Evolutionary conservation across 2,329 filamentous ascomycete species (phyloP).

Genomic region (Lojkania enalia): DNA sequence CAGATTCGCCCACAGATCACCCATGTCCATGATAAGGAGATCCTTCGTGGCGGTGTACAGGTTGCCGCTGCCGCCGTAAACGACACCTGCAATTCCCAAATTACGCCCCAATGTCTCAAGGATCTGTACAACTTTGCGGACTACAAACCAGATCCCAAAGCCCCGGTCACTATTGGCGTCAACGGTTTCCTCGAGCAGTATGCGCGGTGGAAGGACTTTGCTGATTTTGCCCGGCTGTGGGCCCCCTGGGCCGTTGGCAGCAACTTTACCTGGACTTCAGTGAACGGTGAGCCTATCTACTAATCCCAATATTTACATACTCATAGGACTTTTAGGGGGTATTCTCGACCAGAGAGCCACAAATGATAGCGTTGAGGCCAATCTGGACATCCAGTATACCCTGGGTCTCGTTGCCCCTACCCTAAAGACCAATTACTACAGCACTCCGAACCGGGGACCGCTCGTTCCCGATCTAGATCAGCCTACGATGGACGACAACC

Average conservation of each 20-base stretch:
- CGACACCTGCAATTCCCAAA: slow-evolving; percentile 47
- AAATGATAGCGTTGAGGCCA: slow-evolving; percentile 52
- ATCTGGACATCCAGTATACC: slow-evolving; percentile 56
- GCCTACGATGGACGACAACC: slow-evolving; percentile 45
- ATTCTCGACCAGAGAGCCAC: slow-evolving; percentile 40
- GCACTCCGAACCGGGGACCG: slow-evolving; percentile 51
- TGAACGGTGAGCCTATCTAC: slow-evolving; percentile 43
- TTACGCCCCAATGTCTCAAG: slow-evolving; percentile 53
- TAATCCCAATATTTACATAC: slow-evolving; percentile 10
- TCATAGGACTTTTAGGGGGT: slow-evolving; percentile 22
- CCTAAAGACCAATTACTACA: slow-evolving; percentile 52
- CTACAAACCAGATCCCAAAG: slow-evolving; percentile 45
- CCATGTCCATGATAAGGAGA: slow-evolving; percentile 36
- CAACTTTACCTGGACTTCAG: slow-evolving; percentile 50
- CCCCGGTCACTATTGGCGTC: slow-evolving; percentile 47
- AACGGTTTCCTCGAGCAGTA: slow-evolving; percentile 55
- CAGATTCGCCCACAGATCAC: slow-evolving; percentile 50
- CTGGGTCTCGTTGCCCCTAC: slow-evolving; percentile 48
- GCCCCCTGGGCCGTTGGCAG: slow-evolving; percentile 47
- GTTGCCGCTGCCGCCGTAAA: slow-evolving; percentile 31
- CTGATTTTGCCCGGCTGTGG: slow-evolving; percentile 44
- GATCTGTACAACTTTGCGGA: slow-evolving; percentile 51
- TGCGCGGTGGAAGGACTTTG: slow-evolving; percentile 52
- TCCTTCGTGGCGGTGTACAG: slow-evolving; percentile 11
- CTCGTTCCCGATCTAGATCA: slow-evolving; percentile 55